A percentile compares a stretch with the other conserved stretches of the same genome.
phyloP scores from a whole-genome alignment of 495 filamentous ascomycete genomes.

The Massariosphaeria phaeospora region DNA sequence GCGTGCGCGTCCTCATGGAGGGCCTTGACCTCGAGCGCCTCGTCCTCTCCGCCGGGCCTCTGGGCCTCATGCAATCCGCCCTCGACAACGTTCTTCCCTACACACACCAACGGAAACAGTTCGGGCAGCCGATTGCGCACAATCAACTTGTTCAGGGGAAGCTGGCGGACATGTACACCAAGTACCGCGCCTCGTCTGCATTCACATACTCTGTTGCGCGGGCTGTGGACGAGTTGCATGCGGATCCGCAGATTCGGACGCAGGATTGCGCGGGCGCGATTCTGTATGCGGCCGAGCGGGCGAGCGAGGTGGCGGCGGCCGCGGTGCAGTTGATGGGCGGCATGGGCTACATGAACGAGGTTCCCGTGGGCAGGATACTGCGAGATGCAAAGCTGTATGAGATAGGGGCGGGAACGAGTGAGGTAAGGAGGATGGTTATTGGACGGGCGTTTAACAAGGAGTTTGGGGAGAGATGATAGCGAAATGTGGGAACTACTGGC shows the following conservation, averaged over 20 bases:
- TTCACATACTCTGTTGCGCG: slow-evolving; percentile 57
- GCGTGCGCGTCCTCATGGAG: slow-evolving; percentile 91
- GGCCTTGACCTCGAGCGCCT: slow-evolving; percentile 91
- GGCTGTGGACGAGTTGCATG: slow-evolving; percentile 62
- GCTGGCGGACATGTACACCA: slow-evolving; percentile 95
- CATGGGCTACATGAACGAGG: slow-evolving; percentile 94
- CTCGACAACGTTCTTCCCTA: slow-evolving; percentile 87
- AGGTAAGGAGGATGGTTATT: slow-evolving; percentile 91
- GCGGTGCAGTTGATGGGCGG: slow-evolving; percentile 93
- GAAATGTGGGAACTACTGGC: background rate
- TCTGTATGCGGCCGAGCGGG: slow-evolving; percentile 87
- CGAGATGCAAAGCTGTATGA: slow-evolving; percentile 91
- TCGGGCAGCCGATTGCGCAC: slow-evolving; percentile 78
- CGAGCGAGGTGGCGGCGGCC: slow-evolving; percentile 83
- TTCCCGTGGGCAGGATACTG: slow-evolving; percentile 78
- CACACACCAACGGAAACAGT: slow-evolving; percentile 84
- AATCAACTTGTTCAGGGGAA: slow-evolving; percentile 93
- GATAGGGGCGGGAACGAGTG: slow-evolving; percentile 94
- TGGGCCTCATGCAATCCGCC: slow-evolving; percentile 91
- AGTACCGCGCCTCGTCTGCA: slow-evolving; percentile 68
- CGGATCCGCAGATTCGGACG: slow-evolving; percentile 52
- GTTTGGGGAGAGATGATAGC: slow-evolving; percentile 38
- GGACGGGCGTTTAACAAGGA: slow-evolving; percentile 91
- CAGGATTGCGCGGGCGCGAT: slow-evolving; percentile 95
- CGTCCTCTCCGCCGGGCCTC: slow-evolving; percentile 83